Evolutionary conservation across 805 yeast genomes (phyloP).

Genomic region (Saccharomyces kudriavzevii): DNA sequence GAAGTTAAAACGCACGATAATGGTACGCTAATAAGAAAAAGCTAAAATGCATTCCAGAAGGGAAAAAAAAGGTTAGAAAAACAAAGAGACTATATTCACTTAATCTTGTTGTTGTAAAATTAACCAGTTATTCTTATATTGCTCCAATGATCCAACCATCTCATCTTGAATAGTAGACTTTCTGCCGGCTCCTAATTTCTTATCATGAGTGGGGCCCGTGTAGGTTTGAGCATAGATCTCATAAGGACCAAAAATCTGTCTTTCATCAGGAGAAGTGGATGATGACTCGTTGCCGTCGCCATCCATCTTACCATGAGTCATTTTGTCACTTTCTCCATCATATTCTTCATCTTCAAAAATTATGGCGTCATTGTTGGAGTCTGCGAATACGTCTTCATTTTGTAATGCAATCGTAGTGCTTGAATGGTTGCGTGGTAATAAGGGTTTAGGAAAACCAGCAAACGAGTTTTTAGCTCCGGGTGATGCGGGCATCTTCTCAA

Average conservation of each 20-base stretch:
- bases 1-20: neutral
- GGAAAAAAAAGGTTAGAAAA: neutral
- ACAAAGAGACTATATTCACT: neutral
- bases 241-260: conserved; percentile 17
- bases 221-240: conserved; percentile 7
- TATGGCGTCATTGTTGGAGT: conserved; percentile 24
- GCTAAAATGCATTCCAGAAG: neutral
- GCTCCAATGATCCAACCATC: conserved; percentile 30
- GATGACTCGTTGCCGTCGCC: conserved; percentile 1
- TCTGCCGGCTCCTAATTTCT: conserved; percentile 15
- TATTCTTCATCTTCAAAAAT: conserved; percentile 28
- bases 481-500: neutral
- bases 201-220: conserved; percentile 1
- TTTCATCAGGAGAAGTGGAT: conserved; percentile 6
- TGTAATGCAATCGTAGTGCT: conserved; percentile 25
- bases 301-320: neutral
- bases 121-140: conserved; percentile 32
- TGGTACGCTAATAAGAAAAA: neutral
- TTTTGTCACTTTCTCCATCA: conserved; percentile 1
- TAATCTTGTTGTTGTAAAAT: conserved; percentile 29
- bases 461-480: neutral
- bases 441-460: conserved; percentile 5
- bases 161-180: conserved; percentile 29
- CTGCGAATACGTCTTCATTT: conserved; percentile 24
- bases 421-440: conserved; percentile 14